Percentiles rank a stretch among this genome's conserved stretches.
phyloP scores from a whole-genome alignment of 345 rosid genomes.

The Gossypium anomalum region DNA sequence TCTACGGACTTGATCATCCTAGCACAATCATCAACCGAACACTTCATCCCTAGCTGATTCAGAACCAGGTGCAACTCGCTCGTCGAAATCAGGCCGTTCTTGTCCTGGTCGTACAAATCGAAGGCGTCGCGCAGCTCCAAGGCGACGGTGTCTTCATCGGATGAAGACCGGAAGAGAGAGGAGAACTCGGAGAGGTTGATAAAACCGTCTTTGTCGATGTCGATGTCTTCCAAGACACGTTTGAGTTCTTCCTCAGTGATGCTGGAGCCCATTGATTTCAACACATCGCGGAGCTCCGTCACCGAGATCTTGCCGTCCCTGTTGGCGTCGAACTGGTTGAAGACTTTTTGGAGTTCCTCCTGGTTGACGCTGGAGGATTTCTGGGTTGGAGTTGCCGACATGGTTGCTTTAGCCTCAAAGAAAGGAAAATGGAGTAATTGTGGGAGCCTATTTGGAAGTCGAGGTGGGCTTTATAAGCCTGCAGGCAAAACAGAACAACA shows the following conservation, averaged over 20 bases:
- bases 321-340: conserved; percentile 77
- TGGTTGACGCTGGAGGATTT: conserved; percentile 16
- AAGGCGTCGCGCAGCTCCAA: conserved; percentile 89
- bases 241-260: conserved; percentile 42
- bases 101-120: conserved; percentile 74
- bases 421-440: not conserved
- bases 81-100: conserved; percentile 72
- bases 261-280: conserved; percentile 57
- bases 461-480: too few species aligned
- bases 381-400: not conserved
- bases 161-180: conserved; percentile 46
- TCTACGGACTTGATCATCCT: conserved; percentile 72
- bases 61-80: conserved; percentile 64
- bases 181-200: conserved; percentile 63
- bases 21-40: conserved; percentile 61
- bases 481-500: not conserved
- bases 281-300: conserved; percentile 54
- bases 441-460: not conserved
- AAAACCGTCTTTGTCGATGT: conserved; percentile 71
- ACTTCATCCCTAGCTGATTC: conserved; percentile 55
- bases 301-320: conserved; percentile 87
- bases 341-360: conserved; percentile 56
- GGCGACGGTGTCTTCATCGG: conserved; percentile 22
- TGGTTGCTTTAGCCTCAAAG: not conserved
- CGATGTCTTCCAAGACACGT: conserved; percentile 69